Percentiles rank a stretch among this genome's conserved stretches.
phyloP scores from a whole-genome alignment of 2,329 filamentous ascomycete species.

The Aureobasidium pullulans region DNA sequence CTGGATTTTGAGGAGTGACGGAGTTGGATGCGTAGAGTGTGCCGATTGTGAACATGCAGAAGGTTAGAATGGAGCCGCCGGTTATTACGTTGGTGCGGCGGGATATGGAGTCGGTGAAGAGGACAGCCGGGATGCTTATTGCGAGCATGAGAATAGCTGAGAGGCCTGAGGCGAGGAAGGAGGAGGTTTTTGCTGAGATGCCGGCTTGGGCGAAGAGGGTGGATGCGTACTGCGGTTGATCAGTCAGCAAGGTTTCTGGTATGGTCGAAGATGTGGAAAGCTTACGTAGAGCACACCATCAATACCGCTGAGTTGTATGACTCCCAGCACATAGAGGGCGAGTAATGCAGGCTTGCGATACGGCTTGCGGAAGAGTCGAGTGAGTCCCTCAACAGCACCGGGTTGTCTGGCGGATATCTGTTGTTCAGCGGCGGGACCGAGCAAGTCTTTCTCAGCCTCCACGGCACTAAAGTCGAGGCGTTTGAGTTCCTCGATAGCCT shows the following conservation, averaged over 20 bases:
- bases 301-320: conserved; percentile 55
- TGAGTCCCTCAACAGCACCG: conserved; percentile 18
- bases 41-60: conserved; percentile 49
- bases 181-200: conserved; percentile 41
- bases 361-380: conserved; percentile 20
- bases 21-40: conserved; percentile 39
- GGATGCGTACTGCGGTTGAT: conserved; percentile 46
- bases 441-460: conserved; percentile 44
- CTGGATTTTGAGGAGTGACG: conserved; percentile 19
- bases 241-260: neutral
- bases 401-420: conserved; percentile 14
- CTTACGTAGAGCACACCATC: conserved; percentile 55
- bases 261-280: conserved; percentile 8
- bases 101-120: conserved; percentile 50
- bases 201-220: conserved; percentile 51
- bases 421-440: conserved; percentile 22
- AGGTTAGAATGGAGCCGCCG: conserved; percentile 45
- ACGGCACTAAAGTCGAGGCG: conserved; percentile 31
- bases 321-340: conserved; percentile 50
- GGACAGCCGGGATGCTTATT: conserved; percentile 46
- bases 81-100: conserved; percentile 47
- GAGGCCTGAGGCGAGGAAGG: conserved; percentile 53
- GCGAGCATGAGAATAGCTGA: conserved; percentile 50
- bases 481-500: conserved; percentile 39
- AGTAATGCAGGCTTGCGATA: conserved; percentile 41